Evolutionary conservation across 1,139 yeast species (phyloP), one percentile per base, ranked within the genome.

Genomic region (Suzukiozyma palmioleophila): DNA sequence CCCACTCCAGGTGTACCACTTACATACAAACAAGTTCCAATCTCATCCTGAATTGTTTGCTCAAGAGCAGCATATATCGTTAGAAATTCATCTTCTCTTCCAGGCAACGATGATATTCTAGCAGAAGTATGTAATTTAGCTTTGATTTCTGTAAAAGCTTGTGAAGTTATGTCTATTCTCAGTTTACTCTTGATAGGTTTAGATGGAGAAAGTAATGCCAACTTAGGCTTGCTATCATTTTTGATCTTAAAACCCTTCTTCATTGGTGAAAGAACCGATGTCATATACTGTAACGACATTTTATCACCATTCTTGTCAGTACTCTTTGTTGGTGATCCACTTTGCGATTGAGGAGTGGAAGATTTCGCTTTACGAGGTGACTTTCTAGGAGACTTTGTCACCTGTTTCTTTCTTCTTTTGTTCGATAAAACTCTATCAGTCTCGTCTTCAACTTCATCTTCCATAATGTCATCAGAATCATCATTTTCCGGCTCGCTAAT

Each of bases 1-100:
- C 99, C 99, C 3, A 95, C 90, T 9, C 99, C 99, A 0, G 99
- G 98, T 0, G 97, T 89, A 2, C 99, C 99, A 60, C 96, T 87
- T 6, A 92, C 81, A 54, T 90, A 92, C 6, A 92, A 64, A 52
- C 96, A 87, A 14, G 92, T 77, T 0, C 98, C 97, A 1, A 84
- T 75, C 34, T 77, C 77, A 13, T 83, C 75, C 39, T 74, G 73
- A 26, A 92, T 78, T 1, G 96, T 88, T 38, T 80, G 73, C 51
- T 88, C 92, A n/a, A 92, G 59, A 36, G 81, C 79, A 39, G 78
- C 60, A 56, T 81, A 85, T 8, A 92, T 66, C 41, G 82, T 75
- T n/a, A 82, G 76, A 56, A 84, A 89, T 56, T 92, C 96, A 27
- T 77, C 77, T 47, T 89, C 97, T 45, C 99, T 75, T 44, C 97